phyloP scores from a whole-genome alignment of 345 rosid species.

The Odontarrhena argentea region DNA sequence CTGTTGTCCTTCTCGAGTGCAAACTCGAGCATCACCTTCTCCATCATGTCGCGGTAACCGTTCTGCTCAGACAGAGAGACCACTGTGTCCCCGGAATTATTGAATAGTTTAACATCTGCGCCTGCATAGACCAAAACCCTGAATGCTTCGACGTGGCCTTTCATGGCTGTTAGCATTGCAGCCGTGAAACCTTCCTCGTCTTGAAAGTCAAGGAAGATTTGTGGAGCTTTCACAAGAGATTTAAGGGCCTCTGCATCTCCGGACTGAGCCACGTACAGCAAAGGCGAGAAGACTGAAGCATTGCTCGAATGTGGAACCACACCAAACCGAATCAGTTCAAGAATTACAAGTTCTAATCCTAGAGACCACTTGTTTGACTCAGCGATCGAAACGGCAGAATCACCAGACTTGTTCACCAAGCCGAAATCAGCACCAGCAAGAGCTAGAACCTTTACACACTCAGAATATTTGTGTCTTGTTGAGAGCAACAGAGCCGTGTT shows the following conservation, averaged over 20 bases:
- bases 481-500: constrained; percentile 80
- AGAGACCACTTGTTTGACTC: constrained; percentile 63
- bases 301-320: constrained; percentile 67
- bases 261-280: constrained; percentile 61
- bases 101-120: constrained; percentile 80
- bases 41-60: constrained; percentile 65
- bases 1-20: constrained; percentile 80
- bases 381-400: constrained; percentile 59
- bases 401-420: constrained; percentile 52
- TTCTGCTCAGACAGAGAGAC: constrained; percentile 64
- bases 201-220: constrained; percentile 66
- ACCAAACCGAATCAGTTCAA: constrained; percentile 57
- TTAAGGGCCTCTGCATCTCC: constrained; percentile 75
- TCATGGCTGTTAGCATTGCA: constrained; percentile 82
- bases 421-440: constrained; percentile 90
- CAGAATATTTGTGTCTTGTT: constrained; percentile 58
- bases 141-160: constrained; percentile 79
- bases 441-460: constrained; percentile 62
- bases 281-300: constrained; percentile 56
- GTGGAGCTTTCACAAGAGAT: constrained; percentile 47
- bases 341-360: constrained; percentile 63
- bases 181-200: constrained; percentile 82
- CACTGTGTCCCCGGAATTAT: constrained; percentile 76
- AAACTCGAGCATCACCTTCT: constrained; percentile 93
- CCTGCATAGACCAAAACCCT: constrained; percentile 77